Percentiles rank a stretch among this genome's conserved stretches.
These are phyloP conservation scores for Diplosphaera chodatii DNA, from an alignment of 139 green algal species.

Conservation along the genomic window DNA sequence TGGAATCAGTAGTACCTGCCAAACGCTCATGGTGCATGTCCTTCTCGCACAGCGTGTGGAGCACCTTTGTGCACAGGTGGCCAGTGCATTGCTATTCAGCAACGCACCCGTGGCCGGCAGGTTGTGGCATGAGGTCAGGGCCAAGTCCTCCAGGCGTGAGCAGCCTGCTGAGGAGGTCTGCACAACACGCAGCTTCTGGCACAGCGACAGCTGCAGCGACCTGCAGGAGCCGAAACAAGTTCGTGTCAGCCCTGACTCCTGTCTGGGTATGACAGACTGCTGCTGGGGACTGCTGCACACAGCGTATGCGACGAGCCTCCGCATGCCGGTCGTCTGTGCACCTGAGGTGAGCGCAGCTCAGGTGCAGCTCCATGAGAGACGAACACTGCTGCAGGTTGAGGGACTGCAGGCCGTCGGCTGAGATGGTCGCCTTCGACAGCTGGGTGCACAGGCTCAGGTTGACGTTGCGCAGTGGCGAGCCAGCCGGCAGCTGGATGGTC, in stretches of 20 bases:
- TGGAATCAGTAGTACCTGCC: too few relatives aligned
- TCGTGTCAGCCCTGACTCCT: too few relatives aligned
- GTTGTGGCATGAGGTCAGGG: neutral
- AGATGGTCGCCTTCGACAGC: neutral
- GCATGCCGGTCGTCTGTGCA: neutral
- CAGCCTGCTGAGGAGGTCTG: neutral
- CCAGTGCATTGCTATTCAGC: too few relatives aligned
- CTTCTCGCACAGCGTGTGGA: too few relatives aligned
- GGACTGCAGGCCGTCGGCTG: neutral
- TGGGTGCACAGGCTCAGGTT: neutral
- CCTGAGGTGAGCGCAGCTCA: neutral
- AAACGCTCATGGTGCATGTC: too few relatives aligned
- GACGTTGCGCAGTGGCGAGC: neutral
- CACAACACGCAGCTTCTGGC: neutral
- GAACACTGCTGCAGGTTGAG: neutral
- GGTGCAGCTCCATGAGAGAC: neutral
- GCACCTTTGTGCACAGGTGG: too few relatives aligned
- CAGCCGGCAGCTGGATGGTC: neutral
- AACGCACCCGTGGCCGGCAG: neutral
- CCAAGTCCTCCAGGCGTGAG: neutral
- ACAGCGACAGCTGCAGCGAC: neutral
- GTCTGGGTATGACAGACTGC: too few relatives aligned
- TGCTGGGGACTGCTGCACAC: too few relatives aligned
- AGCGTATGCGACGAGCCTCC: neutral
- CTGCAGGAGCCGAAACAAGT: neutral